A percentile compares a stretch with the other conserved stretches of the same genome.
phyloP scores from a whole-genome alignment of 495 filamentous ascomycete species.

The Cercophora newfieldiana region DNA sequence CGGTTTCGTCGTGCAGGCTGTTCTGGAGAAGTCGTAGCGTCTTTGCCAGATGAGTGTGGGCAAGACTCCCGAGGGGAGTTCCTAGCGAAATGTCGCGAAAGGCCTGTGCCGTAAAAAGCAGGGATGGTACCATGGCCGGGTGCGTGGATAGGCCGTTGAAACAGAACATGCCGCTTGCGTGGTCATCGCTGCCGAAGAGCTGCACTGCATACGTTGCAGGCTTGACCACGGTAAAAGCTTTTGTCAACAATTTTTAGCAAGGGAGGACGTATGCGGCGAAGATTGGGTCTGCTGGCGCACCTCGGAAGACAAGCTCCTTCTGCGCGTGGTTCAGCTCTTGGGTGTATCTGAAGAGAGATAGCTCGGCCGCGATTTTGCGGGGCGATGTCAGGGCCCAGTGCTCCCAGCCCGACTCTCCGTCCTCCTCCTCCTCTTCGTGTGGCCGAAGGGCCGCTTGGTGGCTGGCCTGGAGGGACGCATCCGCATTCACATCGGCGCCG shows the following conservation, averaged over 20 bases:
- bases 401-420: not conserved
- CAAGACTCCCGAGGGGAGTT: not conserved
- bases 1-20: conserved; percentile 2
- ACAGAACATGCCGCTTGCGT: conserved; percentile 14
- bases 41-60: conserved; percentile 10
- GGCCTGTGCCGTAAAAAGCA: conserved; percentile 17
- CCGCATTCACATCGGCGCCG: not conserved
- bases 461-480: not conserved
- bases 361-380: not conserved
- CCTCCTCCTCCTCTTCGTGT: no score
- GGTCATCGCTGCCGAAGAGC: not conserved
- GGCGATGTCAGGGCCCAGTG: not conserved
- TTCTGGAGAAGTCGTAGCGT: conserved; percentile 3
- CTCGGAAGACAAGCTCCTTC: not conserved
- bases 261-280: not conserved
- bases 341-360: not conserved
- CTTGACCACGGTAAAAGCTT: conserved; percentile 21
- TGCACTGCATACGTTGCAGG: conserved; percentile 12
- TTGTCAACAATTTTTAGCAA: not conserved
- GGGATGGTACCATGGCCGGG: conserved; percentile 20
- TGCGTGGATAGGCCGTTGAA: conserved; percentile 14
- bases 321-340: not conserved
- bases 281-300: not conserved
- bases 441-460: not conserved
- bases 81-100: conserved; percentile 9